Base-by-base conservation (phyloP, 2,329 filamentous ascomycete species). In the Cercospora citrullina region DNA sequence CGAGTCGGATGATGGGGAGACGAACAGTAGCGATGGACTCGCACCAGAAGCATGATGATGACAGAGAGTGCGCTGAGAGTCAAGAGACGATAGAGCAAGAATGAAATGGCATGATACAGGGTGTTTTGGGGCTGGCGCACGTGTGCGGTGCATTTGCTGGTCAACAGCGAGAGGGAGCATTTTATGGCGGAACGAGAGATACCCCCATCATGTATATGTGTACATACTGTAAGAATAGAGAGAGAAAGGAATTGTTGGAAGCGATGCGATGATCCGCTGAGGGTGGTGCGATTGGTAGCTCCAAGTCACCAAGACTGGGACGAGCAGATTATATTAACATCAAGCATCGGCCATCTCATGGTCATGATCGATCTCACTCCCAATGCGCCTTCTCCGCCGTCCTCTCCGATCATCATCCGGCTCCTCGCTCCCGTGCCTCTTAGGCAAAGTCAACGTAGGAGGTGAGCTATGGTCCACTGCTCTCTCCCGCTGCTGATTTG, bases 1-100 rank as follows among this genome's bases (percentile, higher is more conserved):
- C 10, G 68, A 67, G 45, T 68, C 68, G 23, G 69, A 72, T 30
- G 68, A 66, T 3, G 64, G 61, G 18, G 62, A 31, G 14, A 58
- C 62, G 23, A 58, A 45, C n/a, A 33, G 62, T 45, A 64, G 62
- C 48, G 53, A 55, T 28, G 64, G 58, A n/a, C 59, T 65, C 16
- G 60, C 55, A 26, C 65, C 59, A 28, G 64, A 66, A 18, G 28
- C 57, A 26, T 64, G 28, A 55, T 51, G 21, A 51, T 26, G 45
- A 23, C 12, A 48, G 9, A 3, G 10, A 21, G 4, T 21, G 42
- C 2, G 18, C 18, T 48, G 10, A 9, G 12, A 5, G 21, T 23
- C 45, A 51, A 5, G 21, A 16, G 10, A 21, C 5, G 16, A 61
- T 12, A 28, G 31, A 18, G 36, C 31, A 48, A 36, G 28, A 21